phyloP scores from a whole-genome alignment of 805 yeast genomes.

The Komagataella phaffii region DNA sequence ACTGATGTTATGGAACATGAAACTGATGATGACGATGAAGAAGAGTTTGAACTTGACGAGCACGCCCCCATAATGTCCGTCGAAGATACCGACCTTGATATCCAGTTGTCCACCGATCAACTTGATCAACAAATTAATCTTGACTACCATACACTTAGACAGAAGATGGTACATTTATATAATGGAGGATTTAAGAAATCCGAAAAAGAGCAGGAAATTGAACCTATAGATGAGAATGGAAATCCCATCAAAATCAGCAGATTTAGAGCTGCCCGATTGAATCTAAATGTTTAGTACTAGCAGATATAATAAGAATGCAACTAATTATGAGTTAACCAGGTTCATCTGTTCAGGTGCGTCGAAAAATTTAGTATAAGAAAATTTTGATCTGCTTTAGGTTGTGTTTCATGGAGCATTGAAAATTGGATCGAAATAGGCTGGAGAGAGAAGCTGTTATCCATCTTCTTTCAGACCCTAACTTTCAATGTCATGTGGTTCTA shows the following conservation, averaged over 20 bases:
- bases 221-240: constrained; percentile 56
- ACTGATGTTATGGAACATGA: constrained; percentile 4
- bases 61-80: constrained; percentile 12
- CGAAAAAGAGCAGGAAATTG: constrained; percentile 41
- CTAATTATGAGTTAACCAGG: not conserved
- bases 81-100: constrained; percentile 15
- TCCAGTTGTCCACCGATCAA: constrained; percentile 17
- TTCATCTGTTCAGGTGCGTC: not conserved
- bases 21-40: constrained; percentile 22
- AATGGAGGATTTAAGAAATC: constrained; percentile 33
- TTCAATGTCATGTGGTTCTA: too few relatives aligned
- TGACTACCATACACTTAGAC: constrained; percentile 45
- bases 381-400: not conserved
- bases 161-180: constrained; percentile 26
- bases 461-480: too few relatives aligned
- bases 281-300: not conserved
- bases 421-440: too few relatives aligned
- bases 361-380: too few relatives aligned
- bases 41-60: constrained; percentile 28
- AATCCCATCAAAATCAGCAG: constrained; percentile 48
- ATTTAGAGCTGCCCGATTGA: constrained; percentile 40
- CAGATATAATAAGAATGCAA: not conserved
- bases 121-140: constrained; percentile 33
- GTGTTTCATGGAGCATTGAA: too few relatives aligned
- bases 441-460: too few relatives aligned